phyloP scores from a whole-genome alignment of 75 land plant species.

The Gnetum montanum region DNA sequence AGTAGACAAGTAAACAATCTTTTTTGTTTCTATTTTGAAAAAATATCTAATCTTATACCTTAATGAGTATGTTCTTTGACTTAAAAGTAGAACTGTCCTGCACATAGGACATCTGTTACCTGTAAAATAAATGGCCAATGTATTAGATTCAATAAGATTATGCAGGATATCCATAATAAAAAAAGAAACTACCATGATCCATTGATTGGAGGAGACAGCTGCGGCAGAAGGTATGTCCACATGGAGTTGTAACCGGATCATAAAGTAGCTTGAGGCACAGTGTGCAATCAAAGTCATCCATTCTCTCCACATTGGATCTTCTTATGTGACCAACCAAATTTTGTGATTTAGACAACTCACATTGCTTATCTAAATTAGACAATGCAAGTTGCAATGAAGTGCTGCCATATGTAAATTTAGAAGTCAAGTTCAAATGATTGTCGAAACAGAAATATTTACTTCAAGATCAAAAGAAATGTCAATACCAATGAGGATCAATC shows the following conservation, averaged over 20 bases:
- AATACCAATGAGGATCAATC: slow-evolving; percentile 72
- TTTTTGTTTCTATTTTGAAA: too few species aligned
- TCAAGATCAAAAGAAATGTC: neutral
- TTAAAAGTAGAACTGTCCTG: slow-evolving; percentile 79
- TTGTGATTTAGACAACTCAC: slow-evolving; percentile 5
- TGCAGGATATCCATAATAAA: neutral
- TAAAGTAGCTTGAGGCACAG: slow-evolving; percentile 80
- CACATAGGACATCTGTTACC: slow-evolving; percentile 99
- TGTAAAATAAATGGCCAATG: slow-evolving; percentile 14
- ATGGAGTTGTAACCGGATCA: slow-evolving; percentile 93
- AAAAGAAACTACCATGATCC: slow-evolving; percentile 76
- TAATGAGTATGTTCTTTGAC: slow-evolving; percentile 70
- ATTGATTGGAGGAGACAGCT: slow-evolving; percentile 79
- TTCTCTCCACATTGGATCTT: slow-evolving; percentile 41
- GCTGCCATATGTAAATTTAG: slow-evolving; percentile 19
- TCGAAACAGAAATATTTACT: neutral
- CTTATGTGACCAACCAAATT: slow-evolving; percentile 14
- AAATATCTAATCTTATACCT: slow-evolving; percentile 58
- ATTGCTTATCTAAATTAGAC: slow-evolving; percentile 28
- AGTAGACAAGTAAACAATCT: too few species aligned
- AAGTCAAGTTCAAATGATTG: neutral
- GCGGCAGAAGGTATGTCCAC: slow-evolving; percentile 97
- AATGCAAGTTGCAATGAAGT: slow-evolving; percentile 30
- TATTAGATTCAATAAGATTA: neutral
- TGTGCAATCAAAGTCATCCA: slow-evolving; percentile 94